Percentiles rank a stretch among this genome's conserved stretches.
Evolutionary conservation across 306 rosid genomes (phyloP).

Genomic region (Lathyrus sativus): DNA sequence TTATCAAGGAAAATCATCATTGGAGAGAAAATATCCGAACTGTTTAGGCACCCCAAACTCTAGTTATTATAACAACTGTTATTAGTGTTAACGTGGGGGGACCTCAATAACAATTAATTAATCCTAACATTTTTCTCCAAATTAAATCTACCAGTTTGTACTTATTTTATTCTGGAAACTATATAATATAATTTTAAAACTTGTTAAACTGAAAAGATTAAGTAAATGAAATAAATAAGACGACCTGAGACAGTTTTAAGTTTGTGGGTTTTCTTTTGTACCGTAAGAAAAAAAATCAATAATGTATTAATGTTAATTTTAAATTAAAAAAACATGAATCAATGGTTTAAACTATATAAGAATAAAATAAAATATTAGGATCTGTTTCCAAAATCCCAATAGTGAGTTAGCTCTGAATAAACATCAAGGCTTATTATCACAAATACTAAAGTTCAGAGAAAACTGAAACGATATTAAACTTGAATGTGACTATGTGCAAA

Average conservation of each 20-base stretch:
- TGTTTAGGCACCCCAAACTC: neutral
- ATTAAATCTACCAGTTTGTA: neutral
- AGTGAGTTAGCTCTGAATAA: neutral
- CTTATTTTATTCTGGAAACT: neutral
- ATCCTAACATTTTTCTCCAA: constrained; percentile 9
- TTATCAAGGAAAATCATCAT: neutral
- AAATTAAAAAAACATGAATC: constrained; percentile 7
- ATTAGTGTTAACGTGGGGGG: neutral
- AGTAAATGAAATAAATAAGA: constrained; percentile 3
- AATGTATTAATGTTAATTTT: neutral
- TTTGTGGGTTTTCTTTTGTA: neutral
- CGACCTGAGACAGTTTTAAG: constrained; percentile 4
- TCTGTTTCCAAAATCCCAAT: neutral
- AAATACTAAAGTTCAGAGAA: neutral
- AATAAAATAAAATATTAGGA: neutral
- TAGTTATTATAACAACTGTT: neutral
- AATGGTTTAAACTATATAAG: neutral
- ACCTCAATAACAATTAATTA: neutral
- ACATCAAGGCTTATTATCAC: neutral
- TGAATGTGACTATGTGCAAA: neutral
- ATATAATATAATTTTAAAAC: neutral
- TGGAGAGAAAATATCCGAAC: neutral
- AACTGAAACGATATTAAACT: neutral
- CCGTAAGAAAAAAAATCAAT: neutral
- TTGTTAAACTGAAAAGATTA: neutral